Evolutionary conservation across 768 basidiomycete genomes (phyloP), one percentile per base, ranked within the genome.

Genomic region (Mycena sanguinolenta): DNA sequence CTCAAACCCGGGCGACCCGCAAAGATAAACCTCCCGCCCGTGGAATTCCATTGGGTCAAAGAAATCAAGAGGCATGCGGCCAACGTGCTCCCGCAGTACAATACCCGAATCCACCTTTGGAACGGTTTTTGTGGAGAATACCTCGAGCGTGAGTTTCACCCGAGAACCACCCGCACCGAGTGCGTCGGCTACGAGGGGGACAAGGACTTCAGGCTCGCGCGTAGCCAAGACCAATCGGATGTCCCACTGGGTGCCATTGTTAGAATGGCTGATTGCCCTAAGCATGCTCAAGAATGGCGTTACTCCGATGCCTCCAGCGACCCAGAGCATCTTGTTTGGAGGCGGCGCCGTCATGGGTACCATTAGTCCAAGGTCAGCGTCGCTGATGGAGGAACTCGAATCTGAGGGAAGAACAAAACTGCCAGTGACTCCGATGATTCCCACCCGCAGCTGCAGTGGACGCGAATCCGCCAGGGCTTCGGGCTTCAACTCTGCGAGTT

Each of bases 211-310:
- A 0, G 89, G 88, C 73, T 90, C 90, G 25, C 85, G 82, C 2
- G 88, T 86, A 2, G 90, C 85, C 3, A 90, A 68, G 4, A 85
- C 77, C 32, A 91, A 79, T 0, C 79, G 78, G n/a, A 91, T 80
- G 69, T 88, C 84, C 69, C 78, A 78, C 34, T 65, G 30, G 21
- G 58, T 57, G 23, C 69, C 52, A 58, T 67, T 30, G 57, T 44
- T 28, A 23, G 65, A 67, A n/a, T 55, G 32, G 8, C 68, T 67
- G 19, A 75, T 61, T 62, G 65, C 62, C 27, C 70, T 65, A 9
- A 89, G 80, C 86, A 91, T 85, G 30, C 84, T 84, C n/a, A 91
- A 74, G 77, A 89, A 91, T 0, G 89, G 90, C 21, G 91, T 91
- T 23, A 91, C 55, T 4, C 91, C 90, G 46, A 92, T 91, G 0